Conservation (phyloP, 2,329 filamentous ascomycete genomes). For the Aspergillus caelatus region DNA sequence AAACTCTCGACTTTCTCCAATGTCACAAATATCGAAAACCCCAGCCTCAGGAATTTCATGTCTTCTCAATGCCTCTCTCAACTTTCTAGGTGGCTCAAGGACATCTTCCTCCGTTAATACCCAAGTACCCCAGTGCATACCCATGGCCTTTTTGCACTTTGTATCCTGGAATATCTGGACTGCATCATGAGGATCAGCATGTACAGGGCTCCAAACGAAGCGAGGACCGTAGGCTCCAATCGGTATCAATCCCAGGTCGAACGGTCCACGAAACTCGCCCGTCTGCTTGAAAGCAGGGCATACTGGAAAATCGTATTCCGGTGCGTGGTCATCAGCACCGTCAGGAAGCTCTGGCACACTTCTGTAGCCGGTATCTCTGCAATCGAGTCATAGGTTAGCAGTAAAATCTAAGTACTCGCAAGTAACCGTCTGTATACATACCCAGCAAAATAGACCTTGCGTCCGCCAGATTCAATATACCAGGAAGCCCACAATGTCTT, state of each 20-base stretch:
- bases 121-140: constrained; percentile 93
- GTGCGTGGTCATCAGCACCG: constrained; percentile 70
- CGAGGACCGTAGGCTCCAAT: constrained; percentile 79
- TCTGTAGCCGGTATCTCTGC: constrained; percentile 88
- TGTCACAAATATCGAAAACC: constrained; percentile 78
- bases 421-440: constrained; percentile 32
- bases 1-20: constrained; percentile 82
- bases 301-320: constrained; percentile 67
- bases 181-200: constrained; percentile 82
- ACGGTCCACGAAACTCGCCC: constrained; percentile 76
- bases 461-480: constrained; percentile 72
- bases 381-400: constrained; percentile 15
- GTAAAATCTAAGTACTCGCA: too few species aligned
- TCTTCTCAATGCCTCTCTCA: constrained; percentile 71
- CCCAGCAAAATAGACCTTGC: constrained; percentile 82
- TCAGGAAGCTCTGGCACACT: constrained; percentile 67
- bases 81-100: constrained; percentile 73
- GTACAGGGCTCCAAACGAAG: constrained; percentile 75
- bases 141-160: constrained; percentile 74
- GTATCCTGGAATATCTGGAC: constrained; percentile 91
- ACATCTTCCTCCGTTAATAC: constrained; percentile 83
- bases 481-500: constrained; percentile 87
- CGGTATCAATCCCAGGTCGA: constrained; percentile 88
- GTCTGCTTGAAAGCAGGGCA: constrained; percentile 88
- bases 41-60: constrained; percentile 71